Evolutionary conservation across 176 grass and related monocot species (phyloP), one percentile per base, ranked within the genome.

Genomic region (Elymus sibiricus): DNA sequence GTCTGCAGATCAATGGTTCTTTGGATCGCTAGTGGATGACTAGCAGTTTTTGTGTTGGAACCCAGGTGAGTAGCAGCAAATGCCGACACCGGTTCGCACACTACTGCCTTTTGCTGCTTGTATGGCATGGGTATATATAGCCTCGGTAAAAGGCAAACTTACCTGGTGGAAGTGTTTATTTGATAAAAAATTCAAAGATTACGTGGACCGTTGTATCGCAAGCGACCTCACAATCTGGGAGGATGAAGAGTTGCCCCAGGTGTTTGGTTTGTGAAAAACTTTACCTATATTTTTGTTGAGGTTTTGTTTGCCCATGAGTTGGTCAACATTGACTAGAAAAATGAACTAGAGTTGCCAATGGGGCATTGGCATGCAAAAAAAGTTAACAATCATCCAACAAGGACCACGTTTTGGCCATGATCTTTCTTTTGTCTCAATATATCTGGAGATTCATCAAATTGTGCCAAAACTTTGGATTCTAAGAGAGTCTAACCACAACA

Each of bases 121-220:
- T 65, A 31, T 78, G 73, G 1, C 15, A 27, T 68, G 78, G 11
- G 26, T 64, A 90, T 90, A 64, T 86, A 86, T 90, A 83, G 72
- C 29, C 51, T 12, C 25, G 6, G 11, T 64, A 44, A 51, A 53
- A 32, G 74, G 74, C 8, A 21, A 76, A 29, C 9, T 12, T 55
- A 19, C 46, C 11, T 22, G 46, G 74, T 76, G 46, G 51, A 74
- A 55, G 32, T 76, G 9, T 76, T 32, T 27, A 55, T 32, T 32
- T 22, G 19, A 46, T 32, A 17, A 55, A 55, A 55, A 29, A 2
- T 76, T 34, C 16, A 56, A 32, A 11, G 4, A 32, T 53, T 34
- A 76, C 31, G 26, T 76, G 74, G 28, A 34, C 74, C 2, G 46
- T 34, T 32, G 74, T 46, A 76, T 76, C 9, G 16, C 44, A 29